phyloP scores from a whole-genome alignment of 169 alveolate genomes.

The Eimeria brunetti region DNA sequence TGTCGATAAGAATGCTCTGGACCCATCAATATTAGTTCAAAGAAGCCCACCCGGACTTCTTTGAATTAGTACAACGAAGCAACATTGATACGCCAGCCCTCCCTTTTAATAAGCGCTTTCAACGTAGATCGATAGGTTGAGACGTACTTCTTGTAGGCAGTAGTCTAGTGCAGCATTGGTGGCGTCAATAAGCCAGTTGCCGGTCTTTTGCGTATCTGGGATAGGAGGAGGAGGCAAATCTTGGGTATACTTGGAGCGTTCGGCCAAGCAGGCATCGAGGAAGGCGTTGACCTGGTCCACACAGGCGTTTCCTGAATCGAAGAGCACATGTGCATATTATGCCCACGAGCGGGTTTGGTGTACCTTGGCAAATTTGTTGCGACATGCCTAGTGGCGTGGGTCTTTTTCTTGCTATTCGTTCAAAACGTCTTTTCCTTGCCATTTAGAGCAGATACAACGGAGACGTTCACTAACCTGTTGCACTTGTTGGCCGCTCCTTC shows the following conservation, averaged over 20 bases:
- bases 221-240: slow-evolving; percentile 65
- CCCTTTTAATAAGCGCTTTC: not conserved
- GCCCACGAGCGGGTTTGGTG: not conserved
- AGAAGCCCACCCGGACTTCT: not conserved
- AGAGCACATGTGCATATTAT: not conserved
- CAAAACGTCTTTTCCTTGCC: not conserved
- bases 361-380: not conserved
- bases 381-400: not conserved
- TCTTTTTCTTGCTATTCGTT: not conserved
- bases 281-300: slow-evolving; percentile 80
- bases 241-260: slow-evolving; percentile 2
- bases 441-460: not conserved
- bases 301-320: slow-evolving; percentile 67
- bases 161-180: slow-evolving; percentile 75
- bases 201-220: slow-evolving; percentile 78
- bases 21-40: not conserved
- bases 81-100: not conserved
- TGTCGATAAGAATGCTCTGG: not conserved
- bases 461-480: slow-evolving; percentile 58
- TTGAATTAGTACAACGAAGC: not conserved
- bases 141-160: slow-evolving; percentile 61
- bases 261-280: slow-evolving; percentile 76
- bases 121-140: not conserved
- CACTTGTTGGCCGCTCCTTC: slow-evolving; percentile 78
- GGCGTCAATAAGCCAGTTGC: slow-evolving; percentile 77